Percentiles rank a stretch among this genome's conserved stretches.
Conservation (phyloP, 257 asterid genomes). For the Nicotiana tabacum region DNA sequence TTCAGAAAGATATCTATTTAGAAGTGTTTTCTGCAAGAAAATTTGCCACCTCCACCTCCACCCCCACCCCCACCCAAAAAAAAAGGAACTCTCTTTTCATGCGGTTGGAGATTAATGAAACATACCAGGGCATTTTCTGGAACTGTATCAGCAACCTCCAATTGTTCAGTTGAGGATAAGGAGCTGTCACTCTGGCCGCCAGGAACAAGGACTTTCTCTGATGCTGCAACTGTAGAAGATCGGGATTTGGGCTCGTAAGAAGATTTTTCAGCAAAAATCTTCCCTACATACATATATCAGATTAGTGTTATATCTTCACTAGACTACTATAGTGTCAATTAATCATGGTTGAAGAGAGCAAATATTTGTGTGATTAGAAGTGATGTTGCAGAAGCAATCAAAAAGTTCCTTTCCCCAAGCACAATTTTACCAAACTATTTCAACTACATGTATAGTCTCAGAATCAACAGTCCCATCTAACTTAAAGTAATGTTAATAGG, state of each 20-base stretch:
- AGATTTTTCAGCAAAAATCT: conserved; percentile 23
- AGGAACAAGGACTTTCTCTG: conserved; percentile 81
- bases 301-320: conserved; percentile 13
- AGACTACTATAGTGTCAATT: not conserved
- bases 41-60: too few species aligned
- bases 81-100: too few species aligned
- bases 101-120: not conserved
- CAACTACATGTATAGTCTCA: too few species aligned
- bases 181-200: conserved; percentile 51
- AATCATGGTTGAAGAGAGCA: not conserved
- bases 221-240: conserved; percentile 53
- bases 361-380: not conserved
- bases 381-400: not conserved
- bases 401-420: not conserved
- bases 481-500: too few species aligned
- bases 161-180: conserved; percentile 30
- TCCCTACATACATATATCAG: conserved; percentile 53
- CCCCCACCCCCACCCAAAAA: not conserved
- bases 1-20: too few species aligned
- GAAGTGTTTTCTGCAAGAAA: not conserved
- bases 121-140: conserved; percentile 55
- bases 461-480: too few species aligned
- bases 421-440: not conserved
- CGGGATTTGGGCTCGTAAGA: conserved; percentile 41
- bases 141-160: conserved; percentile 36